phyloP scores from a whole-genome alignment of 257 asterid species.

The Avicennia marina region DNA sequence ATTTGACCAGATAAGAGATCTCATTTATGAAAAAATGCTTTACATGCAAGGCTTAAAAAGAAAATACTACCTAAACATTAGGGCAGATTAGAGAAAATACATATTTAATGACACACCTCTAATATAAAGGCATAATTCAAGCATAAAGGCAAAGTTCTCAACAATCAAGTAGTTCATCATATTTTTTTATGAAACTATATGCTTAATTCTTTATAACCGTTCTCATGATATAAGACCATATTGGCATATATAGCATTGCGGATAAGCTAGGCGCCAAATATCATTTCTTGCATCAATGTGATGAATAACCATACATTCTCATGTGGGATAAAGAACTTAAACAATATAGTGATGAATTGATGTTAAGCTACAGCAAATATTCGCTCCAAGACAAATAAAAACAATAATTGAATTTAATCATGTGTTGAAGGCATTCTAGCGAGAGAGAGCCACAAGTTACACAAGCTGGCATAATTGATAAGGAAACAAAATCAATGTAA shows the following conservation, averaged over 20 bases:
- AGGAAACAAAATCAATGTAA: not conserved
- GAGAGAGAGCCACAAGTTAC: not conserved
- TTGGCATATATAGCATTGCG: not conserved
- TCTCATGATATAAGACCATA: not conserved
- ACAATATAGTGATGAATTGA: not conserved
- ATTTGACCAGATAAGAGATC: too few relatives aligned
- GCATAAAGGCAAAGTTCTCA: too few relatives aligned
- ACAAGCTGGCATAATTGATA: not conserved
- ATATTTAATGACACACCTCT: too few relatives aligned
- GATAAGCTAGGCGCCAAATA: not conserved
- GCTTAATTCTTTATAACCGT: not conserved
- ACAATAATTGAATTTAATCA: not conserved
- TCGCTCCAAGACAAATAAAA: not conserved
- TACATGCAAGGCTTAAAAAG: too few relatives aligned
- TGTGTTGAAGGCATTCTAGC: not conserved
- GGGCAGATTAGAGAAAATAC: too few relatives aligned
- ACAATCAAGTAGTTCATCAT: too few relatives aligned
- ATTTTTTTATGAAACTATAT: too few relatives aligned
- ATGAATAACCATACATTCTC: not conserved
- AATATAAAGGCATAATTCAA: too few relatives aligned
- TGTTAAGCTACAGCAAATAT: not conserved
- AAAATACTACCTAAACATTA: too few relatives aligned
- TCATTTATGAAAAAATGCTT: too few relatives aligned
- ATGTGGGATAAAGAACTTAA: not conserved
- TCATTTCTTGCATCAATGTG: not conserved